phyloP scores from a whole-genome alignment of 176 grass and related monocot genomes.

The Aegilops sharonensis region DNA sequence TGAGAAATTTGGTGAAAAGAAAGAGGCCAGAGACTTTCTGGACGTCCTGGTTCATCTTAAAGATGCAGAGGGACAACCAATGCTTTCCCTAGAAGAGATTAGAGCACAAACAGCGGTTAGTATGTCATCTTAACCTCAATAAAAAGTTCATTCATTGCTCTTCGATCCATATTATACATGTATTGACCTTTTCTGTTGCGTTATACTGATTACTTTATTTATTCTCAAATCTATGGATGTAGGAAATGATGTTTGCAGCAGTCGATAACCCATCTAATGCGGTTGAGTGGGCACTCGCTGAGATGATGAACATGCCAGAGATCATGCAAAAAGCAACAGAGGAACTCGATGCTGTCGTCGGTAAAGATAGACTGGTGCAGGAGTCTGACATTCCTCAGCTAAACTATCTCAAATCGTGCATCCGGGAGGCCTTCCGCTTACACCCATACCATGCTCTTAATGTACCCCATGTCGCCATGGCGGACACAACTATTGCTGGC shows the following conservation, averaged over 20 bases:
- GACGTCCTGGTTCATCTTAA: background rate
- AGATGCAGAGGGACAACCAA: background rate
- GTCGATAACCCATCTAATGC: background rate
- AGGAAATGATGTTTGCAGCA: background rate
- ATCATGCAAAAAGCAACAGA: background rate
- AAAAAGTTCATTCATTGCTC: background rate
- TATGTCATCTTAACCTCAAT: background rate
- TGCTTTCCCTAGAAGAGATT: background rate
- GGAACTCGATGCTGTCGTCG: background rate
- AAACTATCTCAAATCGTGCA: background rate
- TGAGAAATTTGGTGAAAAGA: background rate
- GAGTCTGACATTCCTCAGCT: background rate
- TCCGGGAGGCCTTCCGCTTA: background rate
- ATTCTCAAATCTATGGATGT: background rate
- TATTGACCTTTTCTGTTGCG: background rate
- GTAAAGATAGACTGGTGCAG: background rate
- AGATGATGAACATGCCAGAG: background rate
- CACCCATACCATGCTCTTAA: constrained; percentile 5
- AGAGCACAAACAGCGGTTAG: background rate
- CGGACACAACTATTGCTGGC: background rate
- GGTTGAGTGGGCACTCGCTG: no score
- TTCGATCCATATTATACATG: background rate
- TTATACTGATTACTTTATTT: background rate
- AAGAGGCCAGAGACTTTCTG: background rate
- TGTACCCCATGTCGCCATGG: background rate